Conservation (phyloP, 2,329 filamentous ascomycete genomes). For the Didymella keratinophila region DNA sequence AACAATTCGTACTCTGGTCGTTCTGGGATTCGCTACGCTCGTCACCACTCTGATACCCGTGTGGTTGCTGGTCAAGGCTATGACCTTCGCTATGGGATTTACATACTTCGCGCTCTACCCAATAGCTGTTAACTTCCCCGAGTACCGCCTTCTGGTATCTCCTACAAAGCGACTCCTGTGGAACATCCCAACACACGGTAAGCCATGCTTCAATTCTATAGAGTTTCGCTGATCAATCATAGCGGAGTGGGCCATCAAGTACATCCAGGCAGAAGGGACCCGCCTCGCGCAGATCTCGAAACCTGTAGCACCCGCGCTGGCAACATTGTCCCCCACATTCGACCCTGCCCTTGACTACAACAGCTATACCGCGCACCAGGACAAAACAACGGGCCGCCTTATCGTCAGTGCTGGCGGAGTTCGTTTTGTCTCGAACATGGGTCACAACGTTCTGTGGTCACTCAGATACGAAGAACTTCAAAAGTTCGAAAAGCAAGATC, state of each 20-base stretch:
- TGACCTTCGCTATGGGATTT: slow-evolving; percentile 40
- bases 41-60: slow-evolving; percentile 33
- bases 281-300: slow-evolving; percentile 5
- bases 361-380: slow-evolving; percentile 30
- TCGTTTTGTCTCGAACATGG: slow-evolving; percentile 27
- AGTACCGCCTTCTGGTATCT: slow-evolving; percentile 49
- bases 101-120: slow-evolving; percentile 49
- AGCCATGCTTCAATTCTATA: neutral
- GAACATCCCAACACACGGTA: slow-evolving; percentile 49
- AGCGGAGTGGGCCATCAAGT: slow-evolving; percentile 49
- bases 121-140: slow-evolving; percentile 42
- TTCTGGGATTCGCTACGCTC: slow-evolving; percentile 34
- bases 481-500: slow-evolving; percentile 37
- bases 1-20: slow-evolving; percentile 35
- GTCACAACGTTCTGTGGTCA: slow-evolving; percentile 23
- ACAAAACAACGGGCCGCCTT: slow-evolving; percentile 27
- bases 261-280: slow-evolving; percentile 38
- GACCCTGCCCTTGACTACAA: slow-evolving; percentile 26
- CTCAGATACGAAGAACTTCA: slow-evolving; percentile 30
- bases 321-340: slow-evolving; percentile 6
- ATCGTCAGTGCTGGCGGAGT: slow-evolving; percentile 29
- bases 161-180: slow-evolving; percentile 47
- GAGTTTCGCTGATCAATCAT: neutral
- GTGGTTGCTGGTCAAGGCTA: slow-evolving; percentile 41
- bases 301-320: neutral